phyloP scores from a whole-genome alignment of 306 rosid genomes.

The Trichosanthes truncata region DNA sequence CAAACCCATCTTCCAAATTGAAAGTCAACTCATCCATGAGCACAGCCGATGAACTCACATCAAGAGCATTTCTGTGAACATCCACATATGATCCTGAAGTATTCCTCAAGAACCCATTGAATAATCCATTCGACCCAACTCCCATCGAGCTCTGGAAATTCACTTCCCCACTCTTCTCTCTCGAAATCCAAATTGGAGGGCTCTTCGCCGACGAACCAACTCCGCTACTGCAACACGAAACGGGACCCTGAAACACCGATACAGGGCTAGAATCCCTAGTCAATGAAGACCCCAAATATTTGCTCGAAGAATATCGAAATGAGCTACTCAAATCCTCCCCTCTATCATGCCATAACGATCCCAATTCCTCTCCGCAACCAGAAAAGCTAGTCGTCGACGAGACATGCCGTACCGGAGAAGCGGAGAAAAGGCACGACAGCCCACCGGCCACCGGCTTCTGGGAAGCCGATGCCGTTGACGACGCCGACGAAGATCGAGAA shows the following conservation, averaged over 20 bases:
- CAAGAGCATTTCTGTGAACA: slow-evolving; percentile 30
- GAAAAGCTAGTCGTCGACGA: slow-evolving; percentile 46
- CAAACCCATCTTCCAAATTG: slow-evolving; percentile 54
- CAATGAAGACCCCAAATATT: slow-evolving; percentile 47
- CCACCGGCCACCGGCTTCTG: slow-evolving; percentile 76
- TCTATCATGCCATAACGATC: slow-evolving; percentile 44
- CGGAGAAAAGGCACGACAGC: slow-evolving; percentile 75
- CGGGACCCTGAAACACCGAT: slow-evolving; percentile 82
- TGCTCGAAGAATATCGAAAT: slow-evolving; percentile 50
- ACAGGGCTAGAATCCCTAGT: slow-evolving; percentile 76
- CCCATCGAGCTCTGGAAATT: slow-evolving; percentile 25
- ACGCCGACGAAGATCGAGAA: slow-evolving; percentile 55
- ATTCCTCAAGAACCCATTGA: slow-evolving; percentile 69
- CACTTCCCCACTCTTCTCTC: slow-evolving; percentile 30
- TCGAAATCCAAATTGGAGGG: slow-evolving; percentile 27
- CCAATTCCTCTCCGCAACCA: slow-evolving; percentile 52
- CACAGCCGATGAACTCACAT: slow-evolving; percentile 27
- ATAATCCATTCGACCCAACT: slow-evolving; percentile 48
- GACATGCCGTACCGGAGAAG: slow-evolving; percentile 44
- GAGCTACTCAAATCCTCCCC: slow-evolving; percentile 68
- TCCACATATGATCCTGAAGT: slow-evolving; percentile 59
- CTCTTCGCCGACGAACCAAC: slow-evolving; percentile 30
- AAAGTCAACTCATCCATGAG: slow-evolving; percentile 69
- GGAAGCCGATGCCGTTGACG: slow-evolving; percentile 48
- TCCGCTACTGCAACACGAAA: slow-evolving; percentile 51